Evolutionary conservation across 2,329 filamentous ascomycete species (phyloP).

Genomic region (Dactylellina leptospora): DNA sequence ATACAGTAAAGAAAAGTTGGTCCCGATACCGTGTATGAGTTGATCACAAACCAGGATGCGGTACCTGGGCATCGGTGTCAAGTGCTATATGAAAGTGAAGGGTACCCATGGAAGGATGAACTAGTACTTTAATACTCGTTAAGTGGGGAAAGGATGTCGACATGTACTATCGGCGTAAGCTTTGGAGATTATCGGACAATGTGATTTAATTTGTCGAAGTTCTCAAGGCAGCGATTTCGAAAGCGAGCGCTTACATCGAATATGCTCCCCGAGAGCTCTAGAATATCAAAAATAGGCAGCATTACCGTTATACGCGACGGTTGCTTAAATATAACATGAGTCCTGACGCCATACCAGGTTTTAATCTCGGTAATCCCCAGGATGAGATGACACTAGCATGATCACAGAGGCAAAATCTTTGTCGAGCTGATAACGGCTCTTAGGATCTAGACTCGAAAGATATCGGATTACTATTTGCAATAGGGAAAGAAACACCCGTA

Average conservation of each 20-base stretch:
- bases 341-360: neutral
- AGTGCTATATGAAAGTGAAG: too few species aligned
- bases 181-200: neutral
- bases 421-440: neutral
- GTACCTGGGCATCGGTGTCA: constrained; percentile 25
- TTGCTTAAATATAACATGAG: constrained; percentile 26
- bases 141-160: too few species aligned
- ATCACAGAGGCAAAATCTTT: neutral
- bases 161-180: too few species aligned
- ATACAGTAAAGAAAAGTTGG: constrained; percentile 23
- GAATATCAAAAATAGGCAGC: constrained; percentile 5
- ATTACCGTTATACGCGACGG: constrained; percentile 1
- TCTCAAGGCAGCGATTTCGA: constrained; percentile 25
- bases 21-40: constrained; percentile 22
- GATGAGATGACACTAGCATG: constrained; percentile 7
- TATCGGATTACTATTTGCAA: neutral
- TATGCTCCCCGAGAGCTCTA: constrained; percentile 12
- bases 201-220: constrained; percentile 5
- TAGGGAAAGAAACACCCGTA: too few species aligned
- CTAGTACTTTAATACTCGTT: too few species aligned
- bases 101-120: too few species aligned
- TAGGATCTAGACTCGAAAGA: constrained; percentile 6
- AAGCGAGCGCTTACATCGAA: neutral
- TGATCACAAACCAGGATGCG: constrained; percentile 24
- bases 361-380: constrained; percentile 10